Percentiles rank a stretch among this genome's conserved stretches.
phyloP scores from a whole-genome alignment of 73 alveolate species.

The Paraurostyla sp. region DNA sequence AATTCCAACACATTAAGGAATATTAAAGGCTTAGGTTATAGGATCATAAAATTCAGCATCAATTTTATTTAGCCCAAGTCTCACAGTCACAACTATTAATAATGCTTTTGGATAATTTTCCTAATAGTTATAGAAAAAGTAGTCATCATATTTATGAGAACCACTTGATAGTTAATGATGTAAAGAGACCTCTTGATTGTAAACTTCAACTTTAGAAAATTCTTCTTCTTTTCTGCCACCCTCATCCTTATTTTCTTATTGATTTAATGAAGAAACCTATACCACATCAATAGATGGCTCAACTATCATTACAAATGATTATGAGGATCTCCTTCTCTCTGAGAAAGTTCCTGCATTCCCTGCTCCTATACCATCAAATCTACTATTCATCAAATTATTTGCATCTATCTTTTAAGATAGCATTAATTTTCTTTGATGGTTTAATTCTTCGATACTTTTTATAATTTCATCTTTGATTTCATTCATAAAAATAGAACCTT shows the following conservation, averaged over 20 bases:
- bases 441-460: not conserved
- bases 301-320: not conserved
- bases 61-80: constrained; percentile 78
- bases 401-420: too few species aligned
- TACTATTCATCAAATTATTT: too few species aligned
- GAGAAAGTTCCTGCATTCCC: too few species aligned
- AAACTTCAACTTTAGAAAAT: not conserved
- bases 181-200: not conserved
- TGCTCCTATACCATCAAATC: too few species aligned
- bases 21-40: constrained; percentile 49
- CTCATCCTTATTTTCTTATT: not conserved
- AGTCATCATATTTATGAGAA: not conserved
- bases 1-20: constrained; percentile 85
- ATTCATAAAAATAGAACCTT: constrained; percentile 51
- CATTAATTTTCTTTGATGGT: not conserved
- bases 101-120: constrained; percentile 11
- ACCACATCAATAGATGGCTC: not conserved
- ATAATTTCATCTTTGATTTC: constrained; percentile 27
- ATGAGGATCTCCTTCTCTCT: too few species aligned
- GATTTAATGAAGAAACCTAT: not conserved
- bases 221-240: not conserved
- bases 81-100: constrained; percentile 64
- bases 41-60: constrained; percentile 70
- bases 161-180: not conserved
- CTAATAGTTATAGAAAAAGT: not conserved